Conservation (phyloP, 2,329 filamentous ascomycete species). For the Cytospora paraplurivora region DNA sequence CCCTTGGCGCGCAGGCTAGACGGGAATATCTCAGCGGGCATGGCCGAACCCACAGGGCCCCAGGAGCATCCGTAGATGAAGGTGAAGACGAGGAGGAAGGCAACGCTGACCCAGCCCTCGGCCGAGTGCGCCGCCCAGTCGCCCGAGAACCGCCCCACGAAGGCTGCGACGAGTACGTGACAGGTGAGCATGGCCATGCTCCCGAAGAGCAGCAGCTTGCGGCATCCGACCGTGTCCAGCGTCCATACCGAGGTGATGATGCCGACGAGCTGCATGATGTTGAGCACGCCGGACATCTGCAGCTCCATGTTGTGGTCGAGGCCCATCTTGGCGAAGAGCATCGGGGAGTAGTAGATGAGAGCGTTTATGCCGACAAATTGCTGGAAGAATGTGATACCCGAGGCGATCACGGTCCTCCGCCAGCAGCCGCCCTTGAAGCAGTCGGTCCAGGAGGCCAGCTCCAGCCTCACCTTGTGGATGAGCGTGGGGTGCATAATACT, state of each 20-base stretch:
- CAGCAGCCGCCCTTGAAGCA: slow-evolving; percentile 48
- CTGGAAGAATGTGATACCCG: slow-evolving; percentile 60
- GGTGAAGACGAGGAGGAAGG: slow-evolving; percentile 13
- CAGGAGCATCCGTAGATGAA: slow-evolving; percentile 13
- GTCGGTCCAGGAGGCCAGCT: slow-evolving; percentile 50
- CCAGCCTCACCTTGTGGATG: slow-evolving; percentile 18
- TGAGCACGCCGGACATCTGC: slow-evolving; percentile 50
- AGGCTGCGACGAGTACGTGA: slow-evolving; percentile 53
- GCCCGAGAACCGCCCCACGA: slow-evolving; percentile 54
- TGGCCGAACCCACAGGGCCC: slow-evolving; percentile 11
- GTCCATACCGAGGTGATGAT: slow-evolving; percentile 50
- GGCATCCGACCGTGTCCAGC: slow-evolving; percentile 50
- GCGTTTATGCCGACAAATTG: slow-evolving; percentile 56
- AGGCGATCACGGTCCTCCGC: slow-evolving; percentile 48
- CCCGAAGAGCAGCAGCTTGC: slow-evolving; percentile 48
- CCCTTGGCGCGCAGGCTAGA: slow-evolving; percentile 64
- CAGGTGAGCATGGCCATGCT: slow-evolving; percentile 48
- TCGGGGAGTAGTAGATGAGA: slow-evolving; percentile 51
- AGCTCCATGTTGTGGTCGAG: slow-evolving; percentile 47
- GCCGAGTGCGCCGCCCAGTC: slow-evolving; percentile 53
- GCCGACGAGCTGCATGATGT: slow-evolving; percentile 48
- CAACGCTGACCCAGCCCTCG: slow-evolving; percentile 33
- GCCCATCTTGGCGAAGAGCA: slow-evolving; percentile 50
- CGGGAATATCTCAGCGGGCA: slow-evolving; percentile 62
- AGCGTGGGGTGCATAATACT: slow-evolving; percentile 39